phyloP scores from a whole-genome alignment of 2,329 filamentous ascomycete species.

The Fusarium tanahbumbuense region DNA sequence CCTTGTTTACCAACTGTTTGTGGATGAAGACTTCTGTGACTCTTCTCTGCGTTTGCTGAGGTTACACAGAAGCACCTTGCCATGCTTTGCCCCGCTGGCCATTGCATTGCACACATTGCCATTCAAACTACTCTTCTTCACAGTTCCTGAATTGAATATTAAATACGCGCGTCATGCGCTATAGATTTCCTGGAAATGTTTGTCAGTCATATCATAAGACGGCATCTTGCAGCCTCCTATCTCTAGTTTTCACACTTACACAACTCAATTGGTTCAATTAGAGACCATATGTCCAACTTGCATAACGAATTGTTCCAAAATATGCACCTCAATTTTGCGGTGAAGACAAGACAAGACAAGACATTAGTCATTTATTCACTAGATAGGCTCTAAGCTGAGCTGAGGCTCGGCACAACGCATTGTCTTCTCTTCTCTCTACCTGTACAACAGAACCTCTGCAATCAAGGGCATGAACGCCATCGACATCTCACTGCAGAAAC shows the following conservation, averaged over 20 bases:
- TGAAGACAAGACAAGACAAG: slow-evolving; percentile 31
- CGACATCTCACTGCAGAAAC: slow-evolving; percentile 38
- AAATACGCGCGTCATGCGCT: slow-evolving; percentile 22
- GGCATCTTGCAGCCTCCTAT: slow-evolving; percentile 32
- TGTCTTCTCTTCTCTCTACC: neutral
- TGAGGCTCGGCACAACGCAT: slow-evolving; percentile 21
- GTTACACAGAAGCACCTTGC: slow-evolving; percentile 30
- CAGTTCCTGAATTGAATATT: slow-evolving; percentile 12
- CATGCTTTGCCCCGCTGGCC: slow-evolving; percentile 19
- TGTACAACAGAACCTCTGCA: slow-evolving; percentile 31
- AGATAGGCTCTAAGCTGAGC: slow-evolving; percentile 8
- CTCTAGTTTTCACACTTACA: neutral
- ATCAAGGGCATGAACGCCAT: slow-evolving; percentile 40
- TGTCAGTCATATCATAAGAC: slow-evolving; percentile 8
- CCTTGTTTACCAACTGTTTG: neutral
- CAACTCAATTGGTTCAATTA: slow-evolving; percentile 19
- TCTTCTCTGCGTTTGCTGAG: slow-evolving; percentile 14
- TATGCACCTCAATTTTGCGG: slow-evolving; percentile 34
- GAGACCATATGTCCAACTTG: slow-evolving; percentile 25
- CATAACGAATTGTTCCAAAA: slow-evolving; percentile 20
- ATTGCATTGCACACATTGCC: neutral
- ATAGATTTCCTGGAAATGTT: slow-evolving; percentile 2
- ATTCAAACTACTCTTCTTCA: neutral
- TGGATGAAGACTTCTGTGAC: neutral
- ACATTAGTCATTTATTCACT: slow-evolving; percentile 10